Conservation (phyloP, 176 grass and related monocot genomes). For the Pharus latifolius region DNA sequence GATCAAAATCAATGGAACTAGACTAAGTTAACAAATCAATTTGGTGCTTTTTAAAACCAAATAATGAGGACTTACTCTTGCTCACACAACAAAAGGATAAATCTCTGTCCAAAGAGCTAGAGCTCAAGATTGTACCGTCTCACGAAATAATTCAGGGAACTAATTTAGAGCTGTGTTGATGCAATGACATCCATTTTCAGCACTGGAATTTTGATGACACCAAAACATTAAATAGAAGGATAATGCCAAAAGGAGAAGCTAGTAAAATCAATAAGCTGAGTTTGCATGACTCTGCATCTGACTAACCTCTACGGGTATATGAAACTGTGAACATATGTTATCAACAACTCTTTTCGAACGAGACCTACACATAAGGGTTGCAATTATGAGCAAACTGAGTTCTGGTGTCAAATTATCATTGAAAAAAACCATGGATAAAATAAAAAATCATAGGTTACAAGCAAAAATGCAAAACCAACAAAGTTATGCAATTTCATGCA, state of each 20-base stretch:
- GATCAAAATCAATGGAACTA: too few relatives aligned
- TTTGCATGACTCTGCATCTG: not conserved
- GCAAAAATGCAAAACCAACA: not conserved
- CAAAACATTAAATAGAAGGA: not conserved
- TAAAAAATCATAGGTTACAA: not conserved
- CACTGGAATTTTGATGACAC: not conserved
- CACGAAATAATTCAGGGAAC: not conserved
- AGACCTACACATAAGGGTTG: slow-evolving; percentile 32
- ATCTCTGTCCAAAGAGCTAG: not conserved
- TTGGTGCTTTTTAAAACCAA: not conserved
- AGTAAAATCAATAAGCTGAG: not conserved
- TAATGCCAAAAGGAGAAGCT: not conserved
- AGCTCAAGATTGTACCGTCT: not conserved
- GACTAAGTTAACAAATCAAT: not conserved
- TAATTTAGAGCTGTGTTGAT: not conserved
- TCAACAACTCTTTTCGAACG: slow-evolving; percentile 53
- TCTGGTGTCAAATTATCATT: not conserved
- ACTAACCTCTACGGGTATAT: slow-evolving; percentile 62
- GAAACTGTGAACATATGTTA: slow-evolving; percentile 44
- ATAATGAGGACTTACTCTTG: not conserved
- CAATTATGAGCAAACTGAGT: not conserved
- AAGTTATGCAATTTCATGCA: not conserved
- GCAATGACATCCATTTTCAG: not conserved
- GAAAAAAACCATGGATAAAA: not conserved
- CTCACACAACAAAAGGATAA: not conserved